These are phyloP conservation scores for Biancaea sappan DNA, from an alignment of 306 rosid species.

Conservation along the genomic window DNA sequence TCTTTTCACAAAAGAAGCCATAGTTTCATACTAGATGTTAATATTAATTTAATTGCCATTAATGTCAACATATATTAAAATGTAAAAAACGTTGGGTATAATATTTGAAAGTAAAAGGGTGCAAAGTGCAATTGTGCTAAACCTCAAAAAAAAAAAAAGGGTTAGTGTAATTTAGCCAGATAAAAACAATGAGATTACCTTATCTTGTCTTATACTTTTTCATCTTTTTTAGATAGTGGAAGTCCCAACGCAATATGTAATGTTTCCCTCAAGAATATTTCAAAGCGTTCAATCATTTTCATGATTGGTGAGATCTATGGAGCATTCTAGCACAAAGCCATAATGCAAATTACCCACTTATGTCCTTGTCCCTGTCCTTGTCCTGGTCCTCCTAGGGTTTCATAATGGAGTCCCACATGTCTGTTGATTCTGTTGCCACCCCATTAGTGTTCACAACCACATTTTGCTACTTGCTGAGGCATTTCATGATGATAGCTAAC, in stretches of 20 bases:
- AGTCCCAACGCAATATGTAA: too few species aligned
- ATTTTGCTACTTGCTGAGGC: background rate
- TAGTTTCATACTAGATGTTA: too few species aligned
- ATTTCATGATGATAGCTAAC: too few species aligned
- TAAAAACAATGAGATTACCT: constrained; percentile 19
- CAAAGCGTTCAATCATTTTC: constrained; percentile 34
- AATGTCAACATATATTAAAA: too few species aligned
- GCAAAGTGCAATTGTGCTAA: too few species aligned
- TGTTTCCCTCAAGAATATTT: constrained; percentile 3
- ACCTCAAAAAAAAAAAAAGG: too few species aligned
- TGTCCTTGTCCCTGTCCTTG: constrained; percentile 21
- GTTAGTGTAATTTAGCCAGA: too few species aligned
- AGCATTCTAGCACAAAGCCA: background rate
- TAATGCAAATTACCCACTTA: constrained; percentile 22
- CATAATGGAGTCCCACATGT: constrained; percentile 18
- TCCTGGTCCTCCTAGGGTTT: background rate
- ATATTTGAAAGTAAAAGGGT: too few species aligned
- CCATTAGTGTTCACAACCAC: background rate
- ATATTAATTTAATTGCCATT: too few species aligned
- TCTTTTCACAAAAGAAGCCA: too few species aligned
- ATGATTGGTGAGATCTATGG: background rate
- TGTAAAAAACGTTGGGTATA: too few species aligned
- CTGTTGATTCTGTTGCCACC: background rate
- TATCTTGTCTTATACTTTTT: background rate
- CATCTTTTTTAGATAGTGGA: constrained; percentile 30